phyloP scores from a whole-genome alignment of 2,329 filamentous ascomycete genomes.

The Sporothrix luriei region DNA sequence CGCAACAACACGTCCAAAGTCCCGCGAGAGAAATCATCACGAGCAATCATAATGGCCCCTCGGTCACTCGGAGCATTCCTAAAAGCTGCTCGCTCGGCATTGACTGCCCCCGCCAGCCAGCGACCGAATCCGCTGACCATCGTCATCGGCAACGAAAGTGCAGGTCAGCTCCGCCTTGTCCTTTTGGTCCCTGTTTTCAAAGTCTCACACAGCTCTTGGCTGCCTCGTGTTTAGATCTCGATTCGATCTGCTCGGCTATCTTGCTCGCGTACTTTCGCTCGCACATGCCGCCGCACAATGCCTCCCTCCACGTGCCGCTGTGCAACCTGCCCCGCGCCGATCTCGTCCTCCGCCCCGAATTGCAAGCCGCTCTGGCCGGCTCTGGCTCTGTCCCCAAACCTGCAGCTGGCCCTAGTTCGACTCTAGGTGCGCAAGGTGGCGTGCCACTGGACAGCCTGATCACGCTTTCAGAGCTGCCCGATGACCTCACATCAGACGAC shows the following conservation, averaged over 20 bases:
- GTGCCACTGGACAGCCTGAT: conserved; percentile 65
- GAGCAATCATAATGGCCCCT: conserved; percentile 21
- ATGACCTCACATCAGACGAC: conserved; percentile 53
- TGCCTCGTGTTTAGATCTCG: conserved; percentile 64
- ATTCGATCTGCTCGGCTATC: conserved; percentile 75
- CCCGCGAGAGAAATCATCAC: too few species aligned
- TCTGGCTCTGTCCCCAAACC: background rate
- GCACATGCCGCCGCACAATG: conserved; percentile 54
- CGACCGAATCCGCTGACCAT: conserved; percentile 57
- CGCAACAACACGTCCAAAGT: background rate
- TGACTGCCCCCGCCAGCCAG: conserved; percentile 49
- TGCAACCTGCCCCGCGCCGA: conserved; percentile 70
- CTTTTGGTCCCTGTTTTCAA: background rate
- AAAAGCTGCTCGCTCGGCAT: conserved; percentile 51
- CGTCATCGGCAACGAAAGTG: conserved; percentile 69
- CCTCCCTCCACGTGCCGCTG: conserved; percentile 67
- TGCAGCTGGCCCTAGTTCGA: background rate
- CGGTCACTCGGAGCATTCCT: conserved; percentile 56
- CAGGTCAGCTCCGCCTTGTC: conserved; percentile 48
- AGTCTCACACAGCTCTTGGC: background rate
- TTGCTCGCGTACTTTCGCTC: conserved; percentile 74
- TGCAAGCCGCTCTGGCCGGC: conserved; percentile 61
- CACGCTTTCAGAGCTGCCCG: conserved; percentile 57
- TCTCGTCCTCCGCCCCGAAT: conserved; percentile 71
- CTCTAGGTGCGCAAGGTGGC: conserved; percentile 39